Conservation (phyloP, 2,329 filamentous ascomycete genomes). For the Nannizziopsis arthrosporioides region DNA sequence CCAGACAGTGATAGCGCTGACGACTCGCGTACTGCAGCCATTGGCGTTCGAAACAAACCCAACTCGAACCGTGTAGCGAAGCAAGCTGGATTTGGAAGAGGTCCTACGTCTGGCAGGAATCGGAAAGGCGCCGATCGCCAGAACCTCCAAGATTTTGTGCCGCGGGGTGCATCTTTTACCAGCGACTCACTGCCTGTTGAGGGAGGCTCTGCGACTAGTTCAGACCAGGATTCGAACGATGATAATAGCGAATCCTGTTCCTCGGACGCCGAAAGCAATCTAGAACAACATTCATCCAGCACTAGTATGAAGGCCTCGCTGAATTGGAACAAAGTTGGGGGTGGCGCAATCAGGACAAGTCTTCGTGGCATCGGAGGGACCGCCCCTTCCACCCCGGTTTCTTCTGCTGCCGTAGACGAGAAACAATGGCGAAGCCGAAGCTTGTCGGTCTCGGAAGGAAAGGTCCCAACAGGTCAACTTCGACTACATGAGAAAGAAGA, state of each 20-base stretch:
- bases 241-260: slow-evolving; percentile 13
- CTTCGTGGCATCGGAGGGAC: slow-evolving; percentile 23
- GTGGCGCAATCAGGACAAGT: slow-evolving; percentile 33
- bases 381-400: slow-evolving; percentile 1
- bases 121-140: slow-evolving; percentile 15
- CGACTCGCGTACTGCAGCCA: slow-evolving; percentile 38
- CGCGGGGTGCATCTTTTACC: slow-evolving; percentile 28
- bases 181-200: slow-evolving; percentile 19
- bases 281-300: neutral
- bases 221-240: slow-evolving; percentile 9
- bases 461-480: neutral
- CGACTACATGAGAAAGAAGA: neutral
- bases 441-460: slow-evolving; percentile 21
- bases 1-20: slow-evolving; percentile 21
- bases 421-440: slow-evolving; percentile 30
- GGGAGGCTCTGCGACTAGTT: slow-evolving; percentile 17
- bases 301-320: slow-evolving; percentile 22
- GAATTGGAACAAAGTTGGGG: slow-evolving; percentile 38
- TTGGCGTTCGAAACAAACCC: slow-evolving; percentile 27
- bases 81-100: slow-evolving; percentile 18
- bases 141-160: slow-evolving; percentile 29
- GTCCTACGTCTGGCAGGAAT: slow-evolving; percentile 21
- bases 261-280: slow-evolving; percentile 5
- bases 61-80: slow-evolving; percentile 19
- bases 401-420: slow-evolving; percentile 27